Conservation (phyloP, 2,329 filamentous ascomycete species). For the Sclerotinia trifoliorum region DNA sequence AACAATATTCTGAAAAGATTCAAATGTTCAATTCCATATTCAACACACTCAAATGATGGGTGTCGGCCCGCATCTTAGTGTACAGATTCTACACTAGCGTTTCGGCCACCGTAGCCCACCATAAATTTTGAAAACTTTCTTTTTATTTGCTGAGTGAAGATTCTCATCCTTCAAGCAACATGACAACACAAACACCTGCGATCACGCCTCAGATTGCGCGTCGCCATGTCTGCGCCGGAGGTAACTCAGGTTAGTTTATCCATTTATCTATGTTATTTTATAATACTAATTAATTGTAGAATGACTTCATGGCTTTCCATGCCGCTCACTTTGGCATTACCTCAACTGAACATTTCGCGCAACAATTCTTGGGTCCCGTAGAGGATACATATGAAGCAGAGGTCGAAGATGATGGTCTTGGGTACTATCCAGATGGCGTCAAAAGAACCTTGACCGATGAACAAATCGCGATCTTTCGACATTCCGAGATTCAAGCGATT, state of each 20-base stretch:
- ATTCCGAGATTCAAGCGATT: slow-evolving; percentile 78
- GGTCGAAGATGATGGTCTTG: slow-evolving; percentile 66
- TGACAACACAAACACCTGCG: background rate
- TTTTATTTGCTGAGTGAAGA: background rate
- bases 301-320: slow-evolving; percentile 37
- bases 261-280: background rate
- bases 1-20: no score
- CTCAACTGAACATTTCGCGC: slow-evolving; percentile 56
- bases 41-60: background rate
- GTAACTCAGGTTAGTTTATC: slow-evolving; percentile 13
- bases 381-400: slow-evolving; percentile 46
- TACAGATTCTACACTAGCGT: background rate
- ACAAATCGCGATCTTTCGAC: slow-evolving; percentile 85
- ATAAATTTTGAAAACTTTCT: slow-evolving; percentile 19
- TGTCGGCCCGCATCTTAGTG: background rate
- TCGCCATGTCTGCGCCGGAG: slow-evolving; percentile 21
- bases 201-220: slow-evolving; percentile 2
- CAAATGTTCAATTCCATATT: background rate
- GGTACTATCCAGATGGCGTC: slow-evolving; percentile 81
- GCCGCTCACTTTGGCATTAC: slow-evolving; percentile 33
- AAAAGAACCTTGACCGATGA: slow-evolving; percentile 90
- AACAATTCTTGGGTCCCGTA: slow-evolving; percentile 48
- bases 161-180: slow-evolving; percentile 11
- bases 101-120: slow-evolving; percentile 12
- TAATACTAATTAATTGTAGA: slow-evolving; percentile 25